Base-by-base conservation (phyloP, 163 green algal species). In the Chlamydomonas reinhardtii region DNA sequence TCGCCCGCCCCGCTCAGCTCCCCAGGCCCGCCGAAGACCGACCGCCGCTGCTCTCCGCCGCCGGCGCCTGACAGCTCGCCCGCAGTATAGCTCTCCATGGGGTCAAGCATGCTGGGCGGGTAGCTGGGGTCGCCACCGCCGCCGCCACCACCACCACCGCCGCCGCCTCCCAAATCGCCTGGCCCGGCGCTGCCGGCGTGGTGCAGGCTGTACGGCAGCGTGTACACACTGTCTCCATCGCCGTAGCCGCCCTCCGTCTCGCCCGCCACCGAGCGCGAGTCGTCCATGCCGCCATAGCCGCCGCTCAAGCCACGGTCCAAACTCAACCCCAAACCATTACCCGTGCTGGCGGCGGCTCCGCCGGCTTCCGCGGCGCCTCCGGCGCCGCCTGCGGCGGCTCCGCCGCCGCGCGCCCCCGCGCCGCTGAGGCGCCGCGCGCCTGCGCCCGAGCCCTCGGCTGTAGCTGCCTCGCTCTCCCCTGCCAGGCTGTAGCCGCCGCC, bases 161-260 rank as follows among this genome's bases (percentile, higher is more conserved):
- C 22, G 59, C 59, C 59, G 59, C 14, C 59, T 1, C 59, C 59
- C 59, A 29, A 8, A 22, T 29, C 59, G 59, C 25, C 59, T 4
- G 59, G 24, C 14, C 59, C 25, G 59, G 27, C 76, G 35, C 37
- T 64, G 11, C 34, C 17, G 34, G 24, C 35, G 75, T 73, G 20
- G 61, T 82, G 72, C 35, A 72, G 59, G 27, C 34, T 39, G 56
- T 82, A 82, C 32, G 75, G 48, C 14, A 56, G 48, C 48, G 48
- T 56, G 48, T 56, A 56, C 12, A 56, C 48, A 19, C 65, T 48
- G 29, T 84, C 62, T 19, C 27, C 64, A n/a, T 84, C 64, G 20
- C 20, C 35, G 70, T 62, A 54, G 11, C 70, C 70, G 70, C 64
- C 76, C n/a, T 84, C 76, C 19, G 76, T 84, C 37, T 84, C 76